These are phyloP conservation scores for Zea luxurians DNA, from an alignment of 176 grass and related monocot species.

Conservation along the genomic window DNA sequence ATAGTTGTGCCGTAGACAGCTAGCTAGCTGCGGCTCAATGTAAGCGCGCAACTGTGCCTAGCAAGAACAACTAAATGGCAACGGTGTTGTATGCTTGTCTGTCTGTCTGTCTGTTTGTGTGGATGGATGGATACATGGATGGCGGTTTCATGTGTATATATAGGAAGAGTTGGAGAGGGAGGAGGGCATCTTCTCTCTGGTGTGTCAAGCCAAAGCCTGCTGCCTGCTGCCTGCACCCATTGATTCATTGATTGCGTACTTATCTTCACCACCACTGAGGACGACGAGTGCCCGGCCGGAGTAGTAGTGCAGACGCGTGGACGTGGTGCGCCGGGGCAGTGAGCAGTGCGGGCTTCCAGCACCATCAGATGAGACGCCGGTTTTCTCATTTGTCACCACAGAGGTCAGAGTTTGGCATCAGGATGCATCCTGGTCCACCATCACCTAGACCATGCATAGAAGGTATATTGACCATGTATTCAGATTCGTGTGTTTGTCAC, in stretches of 20 bases:
- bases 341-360: conserved; percentile 22
- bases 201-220: neutral
- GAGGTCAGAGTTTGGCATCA: neutral
- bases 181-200: neutral
- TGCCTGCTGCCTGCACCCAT: conserved; percentile 10
- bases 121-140: conserved; percentile 1
- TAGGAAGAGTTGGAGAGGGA: conserved; percentile 31
- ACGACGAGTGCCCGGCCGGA: conserved; percentile 21
- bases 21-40: no score
- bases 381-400: neutral
- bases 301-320: conserved; percentile 9
- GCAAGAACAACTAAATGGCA: conserved; percentile 14
- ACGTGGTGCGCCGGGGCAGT: neutral
- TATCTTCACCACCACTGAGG: conserved; percentile 40
- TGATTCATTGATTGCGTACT: conserved; percentile 44
- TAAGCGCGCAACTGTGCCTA: no score
- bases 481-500: no score
- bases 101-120: neutral
- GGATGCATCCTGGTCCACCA: neutral
- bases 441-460: neutral
- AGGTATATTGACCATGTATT: neutral
- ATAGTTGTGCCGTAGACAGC: no score
- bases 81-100: neutral
- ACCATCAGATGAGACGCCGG: neutral
- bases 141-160: conserved; percentile 27